Evolutionary conservation across 148 eudicot genomes (phyloP), one percentile per base, ranked within the genome.

Genomic region (Bassia scoparia): DNA sequence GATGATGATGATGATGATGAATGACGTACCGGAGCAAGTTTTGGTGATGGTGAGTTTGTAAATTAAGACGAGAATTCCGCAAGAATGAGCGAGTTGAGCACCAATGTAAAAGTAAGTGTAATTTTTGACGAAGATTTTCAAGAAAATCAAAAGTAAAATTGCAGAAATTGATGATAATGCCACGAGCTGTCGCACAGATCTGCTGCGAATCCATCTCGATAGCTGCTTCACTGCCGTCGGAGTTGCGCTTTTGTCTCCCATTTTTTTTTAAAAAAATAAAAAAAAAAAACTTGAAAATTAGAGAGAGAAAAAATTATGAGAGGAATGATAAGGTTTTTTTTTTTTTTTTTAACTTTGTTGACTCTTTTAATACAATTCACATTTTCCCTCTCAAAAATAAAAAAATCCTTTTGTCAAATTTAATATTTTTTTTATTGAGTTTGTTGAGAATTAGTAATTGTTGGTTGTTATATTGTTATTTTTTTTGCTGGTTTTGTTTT

Each of bases 41-140:
- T 89, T 87, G 27, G 86, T 81, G 24, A 87, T 82, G 72, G 83
- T 61, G 78, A 93, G 93, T 76, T 90, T 93, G 80, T 86, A 90
- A 70, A 86, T 82, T 62, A 93, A 70, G 70, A 93, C 75, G 10
- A 89, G 15, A 67, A 93, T 79, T 21, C 96, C 98, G 34, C 72
- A 78, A 67, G 84, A 84, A 50, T 93, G 96, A 74, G 83, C 79
- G 8, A 81, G 50, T 70, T 89, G 94, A 29, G 92, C 82, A 8
- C 82, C 86, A 35, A 93, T 30, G 64, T 84, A 89, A 66, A 88
- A 88, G 53, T 83, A 83, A 31, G 65, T 65, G 21, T 66, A 76
- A 49, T 87, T 77, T 61, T 67, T 79, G 20, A 86, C 77, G 3
- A 80, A 53, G 7, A 83, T 16, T 69, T 78, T 87, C 1, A 93